These are phyloP conservation scores for Penicillium polonicum DNA, from an alignment of 2,329 filamentous ascomycete species.

Conservation along the genomic window DNA sequence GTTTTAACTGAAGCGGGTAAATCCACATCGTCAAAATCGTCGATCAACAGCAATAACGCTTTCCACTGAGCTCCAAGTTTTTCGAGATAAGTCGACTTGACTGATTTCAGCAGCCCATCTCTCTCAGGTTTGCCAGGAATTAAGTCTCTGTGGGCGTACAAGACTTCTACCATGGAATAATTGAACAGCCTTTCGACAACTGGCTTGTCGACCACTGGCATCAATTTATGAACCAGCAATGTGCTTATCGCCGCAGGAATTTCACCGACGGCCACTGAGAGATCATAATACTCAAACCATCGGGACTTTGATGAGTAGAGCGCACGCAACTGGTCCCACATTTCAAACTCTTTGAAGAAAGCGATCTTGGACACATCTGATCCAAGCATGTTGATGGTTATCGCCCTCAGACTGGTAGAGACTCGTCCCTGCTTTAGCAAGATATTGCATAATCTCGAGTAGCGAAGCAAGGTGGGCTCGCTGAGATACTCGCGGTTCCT, in stretches of 20 bases:
- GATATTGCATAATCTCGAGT: constrained; percentile 22
- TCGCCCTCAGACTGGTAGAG: constrained; percentile 12
- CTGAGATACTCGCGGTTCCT: constrained; percentile 10
- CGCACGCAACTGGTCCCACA: constrained; percentile 14
- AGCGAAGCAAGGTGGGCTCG: constrained; percentile 5
- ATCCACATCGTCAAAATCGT: not conserved
- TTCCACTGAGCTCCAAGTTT: constrained; percentile 3
- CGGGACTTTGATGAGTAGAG: constrained; percentile 9
- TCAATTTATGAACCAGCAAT: constrained; percentile 5
- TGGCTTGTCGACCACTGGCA: constrained; percentile 1
- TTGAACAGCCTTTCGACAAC: constrained; percentile 1
- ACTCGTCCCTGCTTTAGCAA: constrained; percentile 20
- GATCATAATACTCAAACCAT: constrained; percentile 17
- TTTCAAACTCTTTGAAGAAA: constrained; percentile 22
- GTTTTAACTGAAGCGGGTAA: not conserved
- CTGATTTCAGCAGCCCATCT: not conserved
- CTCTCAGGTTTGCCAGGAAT: not conserved
- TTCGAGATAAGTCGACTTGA: constrained; percentile 4
- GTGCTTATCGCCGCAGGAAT: constrained; percentile 8
- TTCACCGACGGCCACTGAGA: constrained; percentile 8
- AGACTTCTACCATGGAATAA: constrained; percentile 2
- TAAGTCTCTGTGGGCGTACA: not conserved
- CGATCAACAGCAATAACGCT: not conserved
- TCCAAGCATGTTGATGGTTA: constrained; percentile 19
- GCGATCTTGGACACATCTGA: constrained; percentile 14